These are phyloP conservation scores for Croton setiger DNA, from an alignment of 441 rosid genomes.

Conservation along the genomic window DNA sequence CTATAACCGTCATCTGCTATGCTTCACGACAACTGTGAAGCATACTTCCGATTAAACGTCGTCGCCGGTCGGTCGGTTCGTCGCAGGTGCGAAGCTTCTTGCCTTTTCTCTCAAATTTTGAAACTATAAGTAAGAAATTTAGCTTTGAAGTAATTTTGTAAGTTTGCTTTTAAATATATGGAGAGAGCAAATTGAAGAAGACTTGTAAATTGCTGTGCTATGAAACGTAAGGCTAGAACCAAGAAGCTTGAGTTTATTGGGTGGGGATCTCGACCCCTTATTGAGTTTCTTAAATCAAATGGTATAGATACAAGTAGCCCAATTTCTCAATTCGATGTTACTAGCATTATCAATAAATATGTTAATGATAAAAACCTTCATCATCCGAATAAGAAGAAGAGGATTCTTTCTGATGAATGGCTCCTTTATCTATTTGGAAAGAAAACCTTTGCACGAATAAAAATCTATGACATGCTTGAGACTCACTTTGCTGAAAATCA, in stretches of 20 bases:
- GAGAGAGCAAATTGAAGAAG: neutral
- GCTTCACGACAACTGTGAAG: neutral
- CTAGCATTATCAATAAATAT: slow-evolving; percentile 36
- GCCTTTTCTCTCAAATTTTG: neutral
- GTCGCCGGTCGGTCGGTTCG: neutral
- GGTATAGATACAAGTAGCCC: slow-evolving; percentile 34
- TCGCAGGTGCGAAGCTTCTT: neutral
- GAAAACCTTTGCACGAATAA: slow-evolving; percentile 37
- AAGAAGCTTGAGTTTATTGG: slow-evolving; percentile 46
- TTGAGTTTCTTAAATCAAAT: slow-evolving; percentile 40
- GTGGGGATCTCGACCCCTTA: slow-evolving; percentile 51
- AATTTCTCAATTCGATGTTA: slow-evolving; percentile 38
- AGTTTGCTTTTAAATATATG: neutral
- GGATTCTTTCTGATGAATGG: slow-evolving; percentile 42
- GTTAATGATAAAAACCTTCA: slow-evolving; percentile 36
- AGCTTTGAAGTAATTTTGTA: no score
- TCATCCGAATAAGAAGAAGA: slow-evolving; percentile 43
- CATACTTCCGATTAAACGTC: neutral
- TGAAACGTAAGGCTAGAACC: slow-evolving; percentile 48
- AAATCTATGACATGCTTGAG: slow-evolving; percentile 37
- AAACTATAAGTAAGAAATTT: no score
- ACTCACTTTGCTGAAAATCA: slow-evolving; percentile 42
- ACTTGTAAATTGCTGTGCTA: slow-evolving; percentile 1
- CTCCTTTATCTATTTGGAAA: slow-evolving; percentile 44
- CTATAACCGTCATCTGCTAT: neutral